These are phyloP conservation scores for Botrytis sinoallii DNA, from an alignment of 2,329 filamentous ascomycete species.

Conservation along the genomic window DNA sequence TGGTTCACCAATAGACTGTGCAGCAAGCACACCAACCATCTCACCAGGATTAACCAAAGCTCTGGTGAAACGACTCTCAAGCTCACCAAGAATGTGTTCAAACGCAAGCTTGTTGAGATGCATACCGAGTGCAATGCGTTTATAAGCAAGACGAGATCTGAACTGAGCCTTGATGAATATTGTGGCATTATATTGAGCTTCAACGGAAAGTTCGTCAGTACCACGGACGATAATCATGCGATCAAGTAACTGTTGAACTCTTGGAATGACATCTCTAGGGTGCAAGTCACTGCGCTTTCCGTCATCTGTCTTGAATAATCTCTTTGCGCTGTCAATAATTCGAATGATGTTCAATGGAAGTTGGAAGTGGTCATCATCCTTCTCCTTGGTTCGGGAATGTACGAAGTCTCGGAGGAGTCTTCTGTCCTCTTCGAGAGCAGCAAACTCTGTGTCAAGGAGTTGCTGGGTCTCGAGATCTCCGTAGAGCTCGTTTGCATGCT, in stretches of 20 bases:
- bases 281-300: slow-evolving; percentile 84
- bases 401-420: slow-evolving; percentile 59
- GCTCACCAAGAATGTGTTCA: slow-evolving; percentile 84
- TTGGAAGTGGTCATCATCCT: slow-evolving; percentile 83
- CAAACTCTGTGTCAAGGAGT: slow-evolving; percentile 85
- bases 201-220: slow-evolving; percentile 72
- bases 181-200: slow-evolving; percentile 86
- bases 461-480: slow-evolving; percentile 86
- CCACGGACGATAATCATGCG: slow-evolving; percentile 84
- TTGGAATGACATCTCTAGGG: slow-evolving; percentile 80
- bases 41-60: slow-evolving; percentile 88
- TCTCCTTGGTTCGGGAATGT: slow-evolving; percentile 59
- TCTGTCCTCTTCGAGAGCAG: slow-evolving; percentile 72
- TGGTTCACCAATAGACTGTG: slow-evolving; percentile 97
- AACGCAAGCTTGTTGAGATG: slow-evolving; percentile 88
- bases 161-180: slow-evolving; percentile 89
- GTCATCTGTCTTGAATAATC: slow-evolving; percentile 86
- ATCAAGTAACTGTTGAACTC: slow-evolving; percentile 70
- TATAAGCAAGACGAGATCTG: slow-evolving; percentile 86
- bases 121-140: slow-evolving; percentile 82
- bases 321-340: slow-evolving; percentile 86
- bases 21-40: slow-evolving; percentile 97
- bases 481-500: slow-evolving; percentile 80
- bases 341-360: slow-evolving; percentile 88
- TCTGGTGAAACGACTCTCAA: slow-evolving; percentile 84